Conservation (phyloP, 106 monocot genomes). For the Narthecium ossifragum region DNA sequence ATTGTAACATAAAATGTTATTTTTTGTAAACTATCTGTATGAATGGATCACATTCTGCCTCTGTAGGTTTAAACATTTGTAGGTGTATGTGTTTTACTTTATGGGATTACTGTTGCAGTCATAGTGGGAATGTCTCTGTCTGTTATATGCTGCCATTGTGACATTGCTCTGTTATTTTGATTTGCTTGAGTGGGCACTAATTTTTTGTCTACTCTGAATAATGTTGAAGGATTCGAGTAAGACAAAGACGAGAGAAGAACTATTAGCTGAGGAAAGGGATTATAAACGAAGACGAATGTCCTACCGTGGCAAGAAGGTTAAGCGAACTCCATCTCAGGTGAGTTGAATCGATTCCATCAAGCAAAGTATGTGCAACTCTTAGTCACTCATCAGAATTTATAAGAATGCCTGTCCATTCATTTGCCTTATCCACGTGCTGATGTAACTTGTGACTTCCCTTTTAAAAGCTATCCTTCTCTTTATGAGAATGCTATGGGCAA, state of each 20-base stretch:
- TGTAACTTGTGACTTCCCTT: not conserved
- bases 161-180: not conserved
- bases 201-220: too few relatives aligned
- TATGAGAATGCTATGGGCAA: not conserved
- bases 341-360: not conserved
- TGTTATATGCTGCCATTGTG: not conserved
- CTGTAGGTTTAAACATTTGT: not conserved
- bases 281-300: constrained; percentile 94
- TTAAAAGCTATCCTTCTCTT: not conserved
- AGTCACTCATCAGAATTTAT: not conserved
- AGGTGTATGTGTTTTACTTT: not conserved
- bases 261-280: constrained; percentile 96
- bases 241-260: constrained; percentile 80
- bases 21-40: too few relatives aligned
- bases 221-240: constrained; percentile 43
- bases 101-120: not conserved
- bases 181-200: too few relatives aligned
- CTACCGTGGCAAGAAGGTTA: constrained; percentile 95
- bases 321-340: constrained; percentile 79
- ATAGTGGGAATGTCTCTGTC: not conserved
- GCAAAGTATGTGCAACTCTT: not conserved
- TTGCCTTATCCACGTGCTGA: not conserved
- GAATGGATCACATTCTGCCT: too few relatives aligned
- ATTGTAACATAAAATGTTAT: too few relatives aligned
- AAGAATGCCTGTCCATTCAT: not conserved